Percentiles rank a stretch among this genome's conserved stretches.
phyloP scores from a whole-genome alignment of 2,329 filamentous ascomycete genomes.

The Monosporascus sp. region DNA sequence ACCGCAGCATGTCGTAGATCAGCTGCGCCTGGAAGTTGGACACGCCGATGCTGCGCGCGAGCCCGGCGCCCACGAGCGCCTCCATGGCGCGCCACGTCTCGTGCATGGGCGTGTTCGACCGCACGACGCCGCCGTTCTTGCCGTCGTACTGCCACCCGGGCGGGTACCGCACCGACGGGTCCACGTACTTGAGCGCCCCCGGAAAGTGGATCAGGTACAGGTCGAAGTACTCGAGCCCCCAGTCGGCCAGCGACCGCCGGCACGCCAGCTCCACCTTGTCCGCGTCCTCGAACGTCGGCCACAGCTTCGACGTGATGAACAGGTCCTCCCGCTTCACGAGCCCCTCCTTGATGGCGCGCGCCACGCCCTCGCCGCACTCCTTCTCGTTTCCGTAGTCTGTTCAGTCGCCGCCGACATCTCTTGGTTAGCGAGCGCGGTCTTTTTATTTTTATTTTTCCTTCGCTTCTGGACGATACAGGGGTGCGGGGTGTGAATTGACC shows the following conservation, averaged over 20 bases:
- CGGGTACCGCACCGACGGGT: constrained; percentile 72
- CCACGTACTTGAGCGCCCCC: constrained; percentile 78
- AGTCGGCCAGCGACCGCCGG: constrained; percentile 73
- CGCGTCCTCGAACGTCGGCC: constrained; percentile 84
- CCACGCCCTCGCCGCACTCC: constrained; percentile 70
- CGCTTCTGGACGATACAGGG: background rate
- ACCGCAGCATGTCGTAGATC: constrained; percentile 73
- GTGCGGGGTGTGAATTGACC: background rate
- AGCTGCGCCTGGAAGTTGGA: constrained; percentile 78
- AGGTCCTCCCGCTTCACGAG: constrained; percentile 80
- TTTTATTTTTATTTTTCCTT: background rate
- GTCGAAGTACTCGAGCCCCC: constrained; percentile 85
- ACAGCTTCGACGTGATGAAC: constrained; percentile 90
- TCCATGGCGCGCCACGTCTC: constrained; percentile 84
- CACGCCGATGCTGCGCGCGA: constrained; percentile 71
- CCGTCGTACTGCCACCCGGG: constrained; percentile 70
- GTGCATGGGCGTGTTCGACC: constrained; percentile 66
- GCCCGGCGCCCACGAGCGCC: constrained; percentile 59
- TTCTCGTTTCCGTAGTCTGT: constrained; percentile 79
- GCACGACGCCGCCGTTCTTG: constrained; percentile 52
- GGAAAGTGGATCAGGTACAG: constrained; percentile 89
- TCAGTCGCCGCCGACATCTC: background rate
- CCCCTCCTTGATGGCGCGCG: constrained; percentile 74
- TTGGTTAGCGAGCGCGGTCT: background rate
- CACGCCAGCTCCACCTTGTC: constrained; percentile 71